phyloP scores from a whole-genome alignment of 1,284 basidiomycete species.

The Waitea zeae region DNA sequence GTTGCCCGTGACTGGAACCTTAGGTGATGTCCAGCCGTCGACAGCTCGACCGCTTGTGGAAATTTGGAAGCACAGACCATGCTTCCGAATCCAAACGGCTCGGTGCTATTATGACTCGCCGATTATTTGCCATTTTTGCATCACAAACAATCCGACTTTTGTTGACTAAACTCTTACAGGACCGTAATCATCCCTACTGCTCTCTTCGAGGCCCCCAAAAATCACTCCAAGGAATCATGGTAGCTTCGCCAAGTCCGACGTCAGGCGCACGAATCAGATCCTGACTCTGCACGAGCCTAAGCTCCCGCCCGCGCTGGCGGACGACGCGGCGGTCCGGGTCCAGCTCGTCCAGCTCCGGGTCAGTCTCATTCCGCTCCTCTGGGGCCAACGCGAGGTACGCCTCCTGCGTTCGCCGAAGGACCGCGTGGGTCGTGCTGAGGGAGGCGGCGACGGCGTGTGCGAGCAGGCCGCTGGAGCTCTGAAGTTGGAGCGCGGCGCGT shows the following conservation, averaged over 20 bases:
- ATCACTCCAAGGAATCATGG: not conserved
- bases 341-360: constrained; percentile 52
- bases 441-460: constrained; percentile 50
- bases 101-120: no score
- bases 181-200: no score
- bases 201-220: no score
- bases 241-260: not conserved
- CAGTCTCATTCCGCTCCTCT: constrained; percentile 38
- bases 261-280: constrained; percentile 27
- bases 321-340: constrained; percentile 49
- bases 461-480: constrained; percentile 21
- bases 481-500: constrained; percentile 16
- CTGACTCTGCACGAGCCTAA: constrained; percentile 67
- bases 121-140: no score
- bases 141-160: no score
- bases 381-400: constrained; percentile 36
- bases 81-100: no score
- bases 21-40: no score
- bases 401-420: constrained; percentile 58
- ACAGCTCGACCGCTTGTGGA: no score
- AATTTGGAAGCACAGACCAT: no score
- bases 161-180: no score
- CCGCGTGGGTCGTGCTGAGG: constrained; percentile 72
- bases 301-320: constrained; percentile 69
- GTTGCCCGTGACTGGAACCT: no score